Conservation (phyloP, 2,329 filamentous ascomycete genomes). For the Alternaria sp. region DNA sequence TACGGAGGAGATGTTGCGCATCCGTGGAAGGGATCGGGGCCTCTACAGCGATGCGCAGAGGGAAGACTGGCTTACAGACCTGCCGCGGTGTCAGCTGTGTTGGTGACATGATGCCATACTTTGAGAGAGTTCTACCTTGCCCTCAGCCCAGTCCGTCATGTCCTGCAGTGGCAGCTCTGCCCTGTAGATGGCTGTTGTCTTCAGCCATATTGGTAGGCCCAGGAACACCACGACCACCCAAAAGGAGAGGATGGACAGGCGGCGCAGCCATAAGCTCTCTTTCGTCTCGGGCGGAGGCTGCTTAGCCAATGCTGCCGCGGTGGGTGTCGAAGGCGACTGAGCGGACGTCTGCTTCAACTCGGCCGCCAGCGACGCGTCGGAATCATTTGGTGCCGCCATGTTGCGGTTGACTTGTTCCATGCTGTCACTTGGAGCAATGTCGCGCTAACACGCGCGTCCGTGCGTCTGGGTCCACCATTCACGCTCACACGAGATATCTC, state of each 20-base stretch:
- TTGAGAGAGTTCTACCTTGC: slow-evolving; percentile 66
- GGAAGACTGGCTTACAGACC: slow-evolving; percentile 88
- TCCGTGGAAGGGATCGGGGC: slow-evolving; percentile 72
- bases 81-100: slow-evolving; percentile 49
- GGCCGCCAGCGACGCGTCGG: slow-evolving; percentile 29
- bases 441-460: slow-evolving; percentile 12
- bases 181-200: slow-evolving; percentile 90
- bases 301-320: slow-evolving; percentile 12
- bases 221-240: slow-evolving; percentile 85
- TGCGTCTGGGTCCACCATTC: slow-evolving; percentile 9
- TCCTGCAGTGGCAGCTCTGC: slow-evolving; percentile 80
- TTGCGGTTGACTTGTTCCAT: slow-evolving; percentile 27
- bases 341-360: slow-evolving; percentile 7
- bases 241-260: slow-evolving; percentile 81
- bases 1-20: slow-evolving; percentile 73
- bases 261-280: slow-evolving; percentile 72
- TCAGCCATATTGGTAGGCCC: slow-evolving; percentile 94
- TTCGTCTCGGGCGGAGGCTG: slow-evolving; percentile 78
- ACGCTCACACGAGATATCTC: not conserved
- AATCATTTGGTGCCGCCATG: slow-evolving; percentile 33
- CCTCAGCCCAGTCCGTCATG: slow-evolving; percentile 92
- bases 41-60: slow-evolving; percentile 80
- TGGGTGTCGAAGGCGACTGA: not conserved
- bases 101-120: not conserved
- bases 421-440: slow-evolving; percentile 19